phyloP scores from a whole-genome alignment of 148 eudicot species.

The Chenopodium berlandieri region DNA sequence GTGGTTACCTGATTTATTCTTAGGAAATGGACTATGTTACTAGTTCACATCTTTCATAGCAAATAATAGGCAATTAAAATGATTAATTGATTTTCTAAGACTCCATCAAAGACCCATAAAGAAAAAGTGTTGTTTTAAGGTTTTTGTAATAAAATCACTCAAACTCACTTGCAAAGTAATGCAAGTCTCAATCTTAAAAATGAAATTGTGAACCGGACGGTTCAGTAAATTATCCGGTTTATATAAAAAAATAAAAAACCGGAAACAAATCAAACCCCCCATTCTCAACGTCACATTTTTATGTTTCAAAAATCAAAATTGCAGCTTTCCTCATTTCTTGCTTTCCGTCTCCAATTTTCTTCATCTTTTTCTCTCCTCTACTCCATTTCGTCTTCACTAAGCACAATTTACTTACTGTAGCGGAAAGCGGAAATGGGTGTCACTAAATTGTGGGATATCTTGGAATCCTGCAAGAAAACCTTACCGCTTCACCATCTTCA shows the following conservation, averaged over 20 bases:
- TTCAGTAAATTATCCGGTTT: neutral
- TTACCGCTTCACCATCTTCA: conserved; percentile 91
- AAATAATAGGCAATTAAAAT: no score
- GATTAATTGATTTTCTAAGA: no score
- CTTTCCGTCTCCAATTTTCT: neutral
- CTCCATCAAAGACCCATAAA: no score
- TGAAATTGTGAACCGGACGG: neutral
- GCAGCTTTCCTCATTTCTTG: conserved; percentile 6
- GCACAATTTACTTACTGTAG: neutral
- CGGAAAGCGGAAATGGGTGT: conserved; percentile 58
- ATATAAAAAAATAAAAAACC: neutral
- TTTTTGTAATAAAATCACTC: no score
- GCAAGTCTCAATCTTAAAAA: no score
- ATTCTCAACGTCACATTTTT: conserved; percentile 18
- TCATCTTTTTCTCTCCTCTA: neutral
- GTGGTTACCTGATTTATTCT: no score
- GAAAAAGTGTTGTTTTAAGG: no score
- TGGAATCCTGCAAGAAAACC: conserved; percentile 92
- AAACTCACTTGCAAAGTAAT: no score
- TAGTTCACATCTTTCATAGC: no score
- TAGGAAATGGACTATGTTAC: no score
- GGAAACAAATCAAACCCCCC: conserved; percentile 5
- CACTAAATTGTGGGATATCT: conserved; percentile 81
- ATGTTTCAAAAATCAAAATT: conserved; percentile 16
- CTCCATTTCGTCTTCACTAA: neutral